A percentile compares a stretch with the other conserved stretches of the same genome.
These are phyloP conservation scores for Podaxis pistillaris DNA, from an alignment of 768 basidiomycete species.

Conservation along the genomic window DNA sequence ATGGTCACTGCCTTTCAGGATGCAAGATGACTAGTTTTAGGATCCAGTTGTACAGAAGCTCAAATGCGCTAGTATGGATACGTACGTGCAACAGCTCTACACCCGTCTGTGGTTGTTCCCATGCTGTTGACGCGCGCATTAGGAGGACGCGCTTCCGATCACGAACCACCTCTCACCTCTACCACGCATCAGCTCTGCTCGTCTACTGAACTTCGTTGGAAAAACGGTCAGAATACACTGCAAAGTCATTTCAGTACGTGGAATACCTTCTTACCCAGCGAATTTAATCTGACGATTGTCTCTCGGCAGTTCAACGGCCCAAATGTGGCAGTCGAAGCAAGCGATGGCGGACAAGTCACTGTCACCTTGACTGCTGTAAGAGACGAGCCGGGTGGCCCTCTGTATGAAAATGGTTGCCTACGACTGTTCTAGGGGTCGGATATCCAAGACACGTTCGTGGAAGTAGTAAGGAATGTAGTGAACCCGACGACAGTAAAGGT, in stretches of 20 bases:
- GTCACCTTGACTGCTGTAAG: slow-evolving; percentile 42
- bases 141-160: background rate
- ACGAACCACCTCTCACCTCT: background rate
- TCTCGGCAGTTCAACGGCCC: slow-evolving; percentile 1
- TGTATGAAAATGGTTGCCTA: background rate
- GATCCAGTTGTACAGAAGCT: too few species aligned
- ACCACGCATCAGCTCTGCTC: slow-evolving; percentile 62
- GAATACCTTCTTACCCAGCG: slow-evolving; percentile 14
- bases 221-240: slow-evolving; percentile 61
- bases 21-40: too few species aligned
- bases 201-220: slow-evolving; percentile 49
- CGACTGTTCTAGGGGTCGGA: slow-evolving; percentile 34
- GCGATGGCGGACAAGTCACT: slow-evolving; percentile 64
- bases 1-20: background rate
- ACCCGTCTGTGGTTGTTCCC: background rate
- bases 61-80: too few species aligned
- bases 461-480: slow-evolving; percentile 63
- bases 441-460: slow-evolving; percentile 55
- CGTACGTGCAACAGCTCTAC: too few species aligned
- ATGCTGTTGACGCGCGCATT: background rate
- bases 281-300: background rate
- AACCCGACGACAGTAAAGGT: slow-evolving; percentile 58
- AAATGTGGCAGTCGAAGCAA: slow-evolving; percentile 55
- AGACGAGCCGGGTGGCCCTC: background rate
- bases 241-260: slow-evolving; percentile 53